Percentiles rank a stretch among this genome's conserved stretches.
Conservation (phyloP, 768 basidiomycete genomes). For the Tricholoma hemisulphureum region DNA sequence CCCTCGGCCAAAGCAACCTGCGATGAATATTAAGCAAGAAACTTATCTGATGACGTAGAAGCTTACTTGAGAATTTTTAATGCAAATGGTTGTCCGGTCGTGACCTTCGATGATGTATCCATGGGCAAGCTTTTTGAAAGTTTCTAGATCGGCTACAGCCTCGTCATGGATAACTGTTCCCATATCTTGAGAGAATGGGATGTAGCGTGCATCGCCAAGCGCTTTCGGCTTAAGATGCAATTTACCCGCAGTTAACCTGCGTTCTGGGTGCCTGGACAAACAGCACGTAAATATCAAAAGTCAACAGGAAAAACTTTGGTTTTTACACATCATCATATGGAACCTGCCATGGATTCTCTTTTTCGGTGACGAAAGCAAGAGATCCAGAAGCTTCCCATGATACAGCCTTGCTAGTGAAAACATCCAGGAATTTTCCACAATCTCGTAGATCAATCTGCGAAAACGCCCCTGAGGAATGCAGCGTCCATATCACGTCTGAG, state of each 20-base stretch:
- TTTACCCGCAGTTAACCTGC: slow-evolving; percentile 31
- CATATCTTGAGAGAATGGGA: slow-evolving; percentile 54
- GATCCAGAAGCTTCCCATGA: slow-evolving; percentile 69
- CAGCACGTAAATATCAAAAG: slow-evolving; percentile 2
- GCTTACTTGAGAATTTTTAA: slow-evolving; percentile 54
- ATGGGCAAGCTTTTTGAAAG: slow-evolving; percentile 60
- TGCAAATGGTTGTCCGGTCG: slow-evolving; percentile 49
- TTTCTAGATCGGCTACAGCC: slow-evolving; percentile 40
- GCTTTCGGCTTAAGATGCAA: slow-evolving; percentile 46
- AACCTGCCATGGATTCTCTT: slow-evolving; percentile 52
- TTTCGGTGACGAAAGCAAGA: slow-evolving; percentile 65
- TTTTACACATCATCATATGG: slow-evolving; percentile 81
- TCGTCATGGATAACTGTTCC: slow-evolving; percentile 47
- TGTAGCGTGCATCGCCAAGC: slow-evolving; percentile 55
- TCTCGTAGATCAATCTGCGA: slow-evolving; percentile 75
- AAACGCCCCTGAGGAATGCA: slow-evolving; percentile 74
- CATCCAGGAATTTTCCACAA: slow-evolving; percentile 61
- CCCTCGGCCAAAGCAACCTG: slow-evolving; percentile 63
- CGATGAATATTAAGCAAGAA: slow-evolving; percentile 4
- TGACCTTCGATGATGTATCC: slow-evolving; percentile 55
- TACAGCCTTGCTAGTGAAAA: slow-evolving; percentile 58
- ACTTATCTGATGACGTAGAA: neutral
- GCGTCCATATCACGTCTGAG: slow-evolving; percentile 69
- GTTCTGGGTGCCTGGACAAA: slow-evolving; percentile 37
- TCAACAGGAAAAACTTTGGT: neutral